Evolutionary conservation across 176 grass and related monocot species (phyloP).

Genomic region (Musa itinerans): DNA sequence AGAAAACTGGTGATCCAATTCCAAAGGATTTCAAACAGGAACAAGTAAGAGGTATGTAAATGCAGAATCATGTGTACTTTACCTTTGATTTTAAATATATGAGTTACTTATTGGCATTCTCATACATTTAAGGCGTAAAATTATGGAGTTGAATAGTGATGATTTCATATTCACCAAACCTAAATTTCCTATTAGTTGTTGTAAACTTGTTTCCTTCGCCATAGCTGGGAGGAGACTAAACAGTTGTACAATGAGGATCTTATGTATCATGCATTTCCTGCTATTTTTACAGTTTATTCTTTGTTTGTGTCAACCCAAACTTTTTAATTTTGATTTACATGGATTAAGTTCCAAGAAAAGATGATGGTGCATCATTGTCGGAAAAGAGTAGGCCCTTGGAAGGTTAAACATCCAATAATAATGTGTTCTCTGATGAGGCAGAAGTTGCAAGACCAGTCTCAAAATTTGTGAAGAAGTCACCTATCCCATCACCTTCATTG

Average conservation of each 20-base stretch:
- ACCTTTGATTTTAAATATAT: background rate
- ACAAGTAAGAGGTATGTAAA: constrained; percentile 2
- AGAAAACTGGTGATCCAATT: constrained; percentile 4
- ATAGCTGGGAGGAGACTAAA: no score
- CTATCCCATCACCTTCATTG: constrained; percentile 7
- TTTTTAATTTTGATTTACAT: background rate
- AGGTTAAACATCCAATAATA: background rate
- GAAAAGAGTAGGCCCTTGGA: background rate
- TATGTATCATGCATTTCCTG: background rate
- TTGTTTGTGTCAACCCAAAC: background rate
- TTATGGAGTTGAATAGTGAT: no score
- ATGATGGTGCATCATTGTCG: background rate
- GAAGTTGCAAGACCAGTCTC: constrained; percentile 18
- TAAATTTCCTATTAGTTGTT: background rate
- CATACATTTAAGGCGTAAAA: background rate
- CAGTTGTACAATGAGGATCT: background rate
- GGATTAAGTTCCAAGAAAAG: constrained; percentile 12
- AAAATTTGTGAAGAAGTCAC: constrained; percentile 23
- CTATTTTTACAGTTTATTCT: background rate
- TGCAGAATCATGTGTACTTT: background rate
- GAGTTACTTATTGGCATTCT: no score
- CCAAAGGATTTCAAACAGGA: background rate
- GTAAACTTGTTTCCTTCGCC: background rate
- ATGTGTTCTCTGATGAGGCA: background rate
- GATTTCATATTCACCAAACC: no score